Base-by-base conservation (phyloP, 2,329 filamentous ascomycete species). In the Venturiaceae sp. region DNA sequence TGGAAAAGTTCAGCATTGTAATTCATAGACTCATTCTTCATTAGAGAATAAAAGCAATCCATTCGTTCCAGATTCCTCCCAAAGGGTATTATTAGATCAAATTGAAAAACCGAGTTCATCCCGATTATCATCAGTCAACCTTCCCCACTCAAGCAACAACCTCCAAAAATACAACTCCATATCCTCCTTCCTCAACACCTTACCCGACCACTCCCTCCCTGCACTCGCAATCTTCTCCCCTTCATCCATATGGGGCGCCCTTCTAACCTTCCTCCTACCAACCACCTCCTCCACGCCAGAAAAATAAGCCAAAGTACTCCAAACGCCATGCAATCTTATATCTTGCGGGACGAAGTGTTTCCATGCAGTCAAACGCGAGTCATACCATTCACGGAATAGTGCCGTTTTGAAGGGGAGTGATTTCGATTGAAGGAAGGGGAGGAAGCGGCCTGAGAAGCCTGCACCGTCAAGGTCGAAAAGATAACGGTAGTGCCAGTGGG, bases 321-420 rank as follows among this genome's bases (percentile, higher is more conserved):
- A 90, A 41, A 94, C 72, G 1, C 82, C 87, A 61, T 91, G 87
- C 21, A 88, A 83, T 3, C 89, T 80, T 1, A 86, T 64, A 67
- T 94, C 89, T 16, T 92, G 72, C 8, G 90, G 90, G 1, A 92
- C 85, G 65, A 90, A 94, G 68, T 95, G 89, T 47, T 85, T 74
- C 89, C 89, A 95, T 0, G 89, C 82, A 60, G 79, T 80, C 16
- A 94, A 72, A 5, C 90, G 82, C 54, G 85, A 83, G 60, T 88
- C 86, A 70, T 86, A 89, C 90, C 90, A 95, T 66, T 90, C 84
- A 26, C 83, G 80, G 70, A 92, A 92, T 6, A 92, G 76, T 0
- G 84, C 84, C 1, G 83, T 82, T 63, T 90, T 79, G 67, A 94
- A 83, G 0, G 88, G 87, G 5, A 91, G 77, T 53, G 80, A 85